Percentiles rank a stretch among this genome's conserved stretches.
These are phyloP conservation scores for Puya raimondii DNA, from an alignment of 176 grass and related monocot genomes.

Conservation along the genomic window DNA sequence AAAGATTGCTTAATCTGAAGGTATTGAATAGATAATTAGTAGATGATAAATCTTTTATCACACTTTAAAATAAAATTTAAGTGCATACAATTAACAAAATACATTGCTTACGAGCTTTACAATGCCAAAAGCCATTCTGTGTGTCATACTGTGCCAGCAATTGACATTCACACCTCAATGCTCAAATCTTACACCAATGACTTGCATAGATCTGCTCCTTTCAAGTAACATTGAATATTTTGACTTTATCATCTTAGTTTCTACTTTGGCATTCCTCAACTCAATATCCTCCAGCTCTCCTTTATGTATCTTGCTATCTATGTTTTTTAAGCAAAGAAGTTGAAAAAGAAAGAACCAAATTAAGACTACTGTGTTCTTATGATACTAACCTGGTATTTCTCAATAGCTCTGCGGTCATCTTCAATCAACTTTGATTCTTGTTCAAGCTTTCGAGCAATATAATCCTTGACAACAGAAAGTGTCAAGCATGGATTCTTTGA, in stretches of 20 bases:
- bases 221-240: too few species aligned
- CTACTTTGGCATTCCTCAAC: too few species aligned
- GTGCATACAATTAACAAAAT: background rate
- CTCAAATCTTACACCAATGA: too few species aligned
- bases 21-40: background rate
- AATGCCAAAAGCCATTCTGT: too few species aligned
- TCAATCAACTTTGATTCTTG: conserved; percentile 93
- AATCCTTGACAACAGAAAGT: conserved; percentile 90
- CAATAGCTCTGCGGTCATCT: conserved; percentile 77
- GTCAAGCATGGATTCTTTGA: conserved; percentile 79
- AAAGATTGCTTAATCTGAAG: background rate
- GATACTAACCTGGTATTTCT: conserved; percentile 87
- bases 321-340: background rate
- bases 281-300: too few species aligned
- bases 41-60: background rate
- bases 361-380: background rate
- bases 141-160: too few species aligned
- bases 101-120: background rate
- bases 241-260: too few species aligned
- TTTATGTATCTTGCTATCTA: background rate
- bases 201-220: too few species aligned
- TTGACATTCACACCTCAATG: too few species aligned
- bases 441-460: conserved; percentile 90
- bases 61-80: background rate
- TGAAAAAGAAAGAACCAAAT: background rate